These are phyloP conservation scores for Tubosaeta brunneosetosa DNA, from an alignment of 768 basidiomycete species.

Conservation along the genomic window DNA sequence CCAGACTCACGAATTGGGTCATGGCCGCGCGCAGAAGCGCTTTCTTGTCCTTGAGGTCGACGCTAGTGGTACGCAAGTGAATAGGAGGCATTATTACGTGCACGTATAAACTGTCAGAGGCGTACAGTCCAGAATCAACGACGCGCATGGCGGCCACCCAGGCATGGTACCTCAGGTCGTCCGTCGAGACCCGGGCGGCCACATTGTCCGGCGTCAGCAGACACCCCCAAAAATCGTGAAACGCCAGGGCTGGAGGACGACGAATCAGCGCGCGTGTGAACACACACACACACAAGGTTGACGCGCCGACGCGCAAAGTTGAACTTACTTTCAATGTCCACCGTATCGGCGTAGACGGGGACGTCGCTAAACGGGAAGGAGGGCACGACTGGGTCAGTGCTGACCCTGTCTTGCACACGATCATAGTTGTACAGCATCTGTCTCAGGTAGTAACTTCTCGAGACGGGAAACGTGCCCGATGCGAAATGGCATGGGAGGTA, in stretches of 20 bases:
- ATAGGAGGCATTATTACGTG: background rate
- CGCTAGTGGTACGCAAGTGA: conserved; percentile 1
- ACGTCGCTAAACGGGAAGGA: conserved; percentile 27
- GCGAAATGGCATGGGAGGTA: conserved; percentile 17
- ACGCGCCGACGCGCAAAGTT: background rate
- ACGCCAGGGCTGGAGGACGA: conserved; percentile 26
- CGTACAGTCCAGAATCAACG: conserved; percentile 24
- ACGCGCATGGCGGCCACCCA: conserved; percentile 32
- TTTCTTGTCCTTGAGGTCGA: conserved; percentile 11
- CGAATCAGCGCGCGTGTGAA: background rate
- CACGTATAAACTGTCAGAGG: background rate
- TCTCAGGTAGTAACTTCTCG: conserved; percentile 20
- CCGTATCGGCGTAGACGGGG: conserved; percentile 35
- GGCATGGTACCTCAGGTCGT: conserved; percentile 31
- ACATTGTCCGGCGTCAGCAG: conserved; percentile 34
- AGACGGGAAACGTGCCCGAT: conserved; percentile 28
- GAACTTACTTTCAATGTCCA: conserved; percentile 42
- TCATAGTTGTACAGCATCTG: conserved; percentile 27
- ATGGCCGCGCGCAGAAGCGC: conserved; percentile 18
- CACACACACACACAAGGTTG: background rate
- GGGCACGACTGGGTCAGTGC: conserved; percentile 29
- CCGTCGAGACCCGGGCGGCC: conserved; percentile 17
- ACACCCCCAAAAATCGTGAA: conserved; percentile 31
- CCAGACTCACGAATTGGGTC: conserved; percentile 31
- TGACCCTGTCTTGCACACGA: background rate